Conservation (phyloP, 1,139 yeast genomes). For the Pichia sp. region DNA sequence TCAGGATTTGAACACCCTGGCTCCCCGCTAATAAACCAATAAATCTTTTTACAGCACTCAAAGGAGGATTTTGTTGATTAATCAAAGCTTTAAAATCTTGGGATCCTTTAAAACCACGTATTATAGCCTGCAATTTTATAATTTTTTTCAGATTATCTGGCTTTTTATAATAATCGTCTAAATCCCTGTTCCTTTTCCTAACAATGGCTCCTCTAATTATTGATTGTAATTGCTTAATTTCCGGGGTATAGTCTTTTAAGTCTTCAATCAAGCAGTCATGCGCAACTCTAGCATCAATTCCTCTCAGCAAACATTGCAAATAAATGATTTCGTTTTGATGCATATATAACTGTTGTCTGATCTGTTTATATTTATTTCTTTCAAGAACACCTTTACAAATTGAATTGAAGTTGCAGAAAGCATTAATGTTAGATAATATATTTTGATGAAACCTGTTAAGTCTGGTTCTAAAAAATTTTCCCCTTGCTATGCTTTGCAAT, state of each 20-base stretch:
- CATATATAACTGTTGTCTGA: constrained; percentile 24
- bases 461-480: constrained; percentile 39
- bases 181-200: constrained; percentile 31
- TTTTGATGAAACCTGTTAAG: constrained; percentile 37
- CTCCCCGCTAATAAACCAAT: constrained; percentile 61
- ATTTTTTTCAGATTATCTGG: constrained; percentile 46
- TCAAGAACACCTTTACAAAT: constrained; percentile 36
- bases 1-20: constrained; percentile 41
- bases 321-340: constrained; percentile 22
- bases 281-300: constrained; percentile 43
- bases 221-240: constrained; percentile 42
- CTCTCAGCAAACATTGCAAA: constrained; percentile 36
- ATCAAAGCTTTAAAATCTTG: constrained; percentile 69
- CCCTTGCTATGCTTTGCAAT: constrained; percentile 47
- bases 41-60: constrained; percentile 69
- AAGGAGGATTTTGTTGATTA: constrained; percentile 64
- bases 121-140: constrained; percentile 63
- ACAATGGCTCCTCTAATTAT: constrained; percentile 36
- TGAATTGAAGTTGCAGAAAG: constrained; percentile 35
- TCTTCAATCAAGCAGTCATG: constrained; percentile 45
- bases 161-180: constrained; percentile 42
- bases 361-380: constrained; percentile 25
- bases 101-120: constrained; percentile 62
- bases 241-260: constrained; percentile 35
- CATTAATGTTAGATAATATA: constrained; percentile 28